Evolutionary conservation across 164 flowering plant species (phyloP).

Genomic region (Paratinospora sagittata): DNA sequence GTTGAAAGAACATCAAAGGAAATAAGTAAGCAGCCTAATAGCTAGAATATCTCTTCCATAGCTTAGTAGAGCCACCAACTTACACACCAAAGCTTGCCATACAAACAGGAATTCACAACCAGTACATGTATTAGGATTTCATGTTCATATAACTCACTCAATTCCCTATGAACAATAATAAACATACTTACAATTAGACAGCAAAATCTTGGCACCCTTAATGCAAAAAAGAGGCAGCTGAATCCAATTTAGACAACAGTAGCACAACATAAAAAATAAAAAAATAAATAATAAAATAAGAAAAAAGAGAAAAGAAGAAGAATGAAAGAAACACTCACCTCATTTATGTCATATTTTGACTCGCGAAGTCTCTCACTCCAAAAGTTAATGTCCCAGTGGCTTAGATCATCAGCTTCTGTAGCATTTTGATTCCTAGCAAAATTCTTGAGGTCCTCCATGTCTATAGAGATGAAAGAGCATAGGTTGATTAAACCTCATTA

Average conservation of each 20-base stretch:
- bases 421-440: slow-evolving; percentile 69
- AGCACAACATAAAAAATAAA: background rate
- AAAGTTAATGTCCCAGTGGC: slow-evolving; percentile 79
- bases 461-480: slow-evolving; percentile 32
- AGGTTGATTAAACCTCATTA: background rate
- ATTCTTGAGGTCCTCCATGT: slow-evolving; percentile 74
- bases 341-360: slow-evolving; percentile 87
- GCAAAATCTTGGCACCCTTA: background rate
- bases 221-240: background rate
- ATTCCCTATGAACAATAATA: background rate
- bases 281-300: background rate
- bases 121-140: background rate
- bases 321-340: slow-evolving; percentile 39
- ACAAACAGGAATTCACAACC: too few species aligned
- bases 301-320: background rate
- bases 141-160: background rate
- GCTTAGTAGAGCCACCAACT: too few species aligned
- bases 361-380: slow-evolving; percentile 99
- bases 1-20: too few species aligned
- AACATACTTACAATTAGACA: too few species aligned
- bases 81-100: too few species aligned
- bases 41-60: too few species aligned
- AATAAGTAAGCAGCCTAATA: too few species aligned
- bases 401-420: slow-evolving; percentile 70
- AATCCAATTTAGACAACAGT: background rate